These are phyloP conservation scores for Dimocarpus longan DNA, from an alignment of 345 rosid species.

Conservation along the genomic window DNA sequence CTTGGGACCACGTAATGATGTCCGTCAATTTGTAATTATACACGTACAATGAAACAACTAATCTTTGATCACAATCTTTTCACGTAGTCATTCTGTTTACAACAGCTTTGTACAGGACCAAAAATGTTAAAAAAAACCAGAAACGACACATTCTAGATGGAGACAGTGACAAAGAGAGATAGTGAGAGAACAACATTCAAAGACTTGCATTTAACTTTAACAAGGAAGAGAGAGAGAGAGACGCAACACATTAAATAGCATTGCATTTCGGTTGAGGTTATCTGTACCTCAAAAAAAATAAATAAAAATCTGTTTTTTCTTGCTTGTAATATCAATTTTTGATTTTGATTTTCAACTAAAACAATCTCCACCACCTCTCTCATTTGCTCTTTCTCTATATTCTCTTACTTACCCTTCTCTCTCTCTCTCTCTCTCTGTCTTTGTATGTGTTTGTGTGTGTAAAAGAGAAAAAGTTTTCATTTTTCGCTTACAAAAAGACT, in stretches of 20 bases:
- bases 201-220: not conserved
- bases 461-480: not conserved
- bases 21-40: too few relatives aligned
- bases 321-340: too few relatives aligned
- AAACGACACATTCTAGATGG: not conserved
- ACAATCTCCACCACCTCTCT: too few relatives aligned
- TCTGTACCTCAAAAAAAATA: not conserved
- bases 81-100: not conserved
- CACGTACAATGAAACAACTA: too few relatives aligned
- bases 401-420: conserved; percentile 7
- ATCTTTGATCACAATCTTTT: not conserved
- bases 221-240: not conserved
- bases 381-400: not conserved
- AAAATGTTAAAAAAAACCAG: not conserved
- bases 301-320: not conserved
- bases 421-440: not conserved
- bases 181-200: not conserved
- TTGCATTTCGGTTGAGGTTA: not conserved
- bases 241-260: conserved; percentile 22
- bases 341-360: not conserved
- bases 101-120: not conserved
- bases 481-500: not conserved
- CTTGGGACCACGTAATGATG: too few relatives aligned
- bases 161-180: not conserved
- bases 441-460: not conserved